A percentile compares a stretch with the other conserved stretches of the same genome.
phyloP scores from a whole-genome alignment of 2,329 filamentous ascomycete genomes.

The Colletotrichum destructivum region DNA sequence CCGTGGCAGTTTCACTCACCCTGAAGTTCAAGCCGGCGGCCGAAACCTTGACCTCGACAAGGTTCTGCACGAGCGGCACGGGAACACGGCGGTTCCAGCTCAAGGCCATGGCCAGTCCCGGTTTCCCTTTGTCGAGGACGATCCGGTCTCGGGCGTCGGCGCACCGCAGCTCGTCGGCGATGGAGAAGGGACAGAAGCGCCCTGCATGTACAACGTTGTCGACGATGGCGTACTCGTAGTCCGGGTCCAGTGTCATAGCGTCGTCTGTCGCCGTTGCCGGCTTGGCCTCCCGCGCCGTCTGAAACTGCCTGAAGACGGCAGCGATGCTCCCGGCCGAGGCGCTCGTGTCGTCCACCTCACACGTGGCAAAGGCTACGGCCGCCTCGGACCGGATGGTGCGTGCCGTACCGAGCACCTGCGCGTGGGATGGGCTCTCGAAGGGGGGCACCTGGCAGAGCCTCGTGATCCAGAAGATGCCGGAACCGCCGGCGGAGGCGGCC shows the following conservation, averaged over 20 bases:
- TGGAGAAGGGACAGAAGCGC: not conserved
- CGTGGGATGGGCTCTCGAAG: slow-evolving; percentile 48
- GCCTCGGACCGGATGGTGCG: slow-evolving; percentile 50
- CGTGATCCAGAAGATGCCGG: slow-evolving; percentile 52
- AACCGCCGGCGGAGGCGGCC: no score
- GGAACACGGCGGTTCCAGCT: not conserved
- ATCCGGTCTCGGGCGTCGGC: not conserved
- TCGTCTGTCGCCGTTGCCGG: slow-evolving; percentile 42
- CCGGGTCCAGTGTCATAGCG: slow-evolving; percentile 40
- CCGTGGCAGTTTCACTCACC: slow-evolving; percentile 44
- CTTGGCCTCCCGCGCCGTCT: slow-evolving; percentile 21
- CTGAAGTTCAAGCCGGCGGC: slow-evolving; percentile 38
- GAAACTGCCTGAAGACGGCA: not conserved
- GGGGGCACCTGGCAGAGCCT: slow-evolving; percentile 44
- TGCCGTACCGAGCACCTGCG: slow-evolving; percentile 47
- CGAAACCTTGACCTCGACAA: not conserved
- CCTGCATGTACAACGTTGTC: slow-evolving; percentile 13
- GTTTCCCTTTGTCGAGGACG: not conserved
- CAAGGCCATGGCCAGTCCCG: not conserved
- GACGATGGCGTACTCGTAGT: slow-evolving; percentile 33
- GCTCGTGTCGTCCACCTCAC: slow-evolving; percentile 47
- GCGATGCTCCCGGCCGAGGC: not conserved
- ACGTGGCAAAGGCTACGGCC: slow-evolving; percentile 47
- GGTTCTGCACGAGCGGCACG: not conserved
- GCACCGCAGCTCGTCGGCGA: not conserved